phyloP scores from a whole-genome alignment of 129 eudicot genomes.

The Heracleum sosnowskyi region DNA sequence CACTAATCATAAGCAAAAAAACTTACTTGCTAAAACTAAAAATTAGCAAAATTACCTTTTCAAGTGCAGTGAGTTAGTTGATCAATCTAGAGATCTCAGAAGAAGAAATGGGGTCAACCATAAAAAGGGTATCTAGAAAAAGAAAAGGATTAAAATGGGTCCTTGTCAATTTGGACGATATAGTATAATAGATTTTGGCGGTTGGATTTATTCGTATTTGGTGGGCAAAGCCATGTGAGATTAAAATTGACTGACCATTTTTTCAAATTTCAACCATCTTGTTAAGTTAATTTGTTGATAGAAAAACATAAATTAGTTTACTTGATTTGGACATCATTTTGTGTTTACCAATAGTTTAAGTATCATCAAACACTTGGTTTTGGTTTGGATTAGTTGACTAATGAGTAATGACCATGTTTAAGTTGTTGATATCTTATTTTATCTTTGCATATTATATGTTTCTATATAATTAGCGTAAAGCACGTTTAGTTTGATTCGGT shows the following conservation, averaged over 20 bases:
- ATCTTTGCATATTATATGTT: too few relatives aligned
- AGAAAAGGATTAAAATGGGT: constrained; percentile 3
- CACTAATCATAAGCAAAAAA: background rate
- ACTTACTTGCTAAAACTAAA: background rate
- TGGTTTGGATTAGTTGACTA: too few relatives aligned
- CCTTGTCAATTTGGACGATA: background rate
- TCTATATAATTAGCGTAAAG: too few relatives aligned
- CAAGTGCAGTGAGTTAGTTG: background rate
- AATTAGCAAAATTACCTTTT: background rate
- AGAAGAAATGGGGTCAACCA: background rate
- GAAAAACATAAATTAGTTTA: background rate
- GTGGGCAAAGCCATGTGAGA: constrained; percentile 5
- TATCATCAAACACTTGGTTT: too few relatives aligned
- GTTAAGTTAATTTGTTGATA: background rate
- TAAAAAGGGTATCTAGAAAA: background rate
- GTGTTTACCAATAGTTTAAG: too few relatives aligned
- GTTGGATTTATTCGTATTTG: constrained; percentile 1
- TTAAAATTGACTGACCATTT: background rate
- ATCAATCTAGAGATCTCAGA: background rate
- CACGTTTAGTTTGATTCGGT: too few relatives aligned
- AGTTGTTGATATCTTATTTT: too few relatives aligned
- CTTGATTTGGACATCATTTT: too few relatives aligned
- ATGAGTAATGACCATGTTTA: too few relatives aligned
- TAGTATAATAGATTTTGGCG: background rate
- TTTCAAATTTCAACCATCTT: background rate